Conservation (phyloP, 768 basidiomycete species). For the Tulasnella calospora region DNA sequence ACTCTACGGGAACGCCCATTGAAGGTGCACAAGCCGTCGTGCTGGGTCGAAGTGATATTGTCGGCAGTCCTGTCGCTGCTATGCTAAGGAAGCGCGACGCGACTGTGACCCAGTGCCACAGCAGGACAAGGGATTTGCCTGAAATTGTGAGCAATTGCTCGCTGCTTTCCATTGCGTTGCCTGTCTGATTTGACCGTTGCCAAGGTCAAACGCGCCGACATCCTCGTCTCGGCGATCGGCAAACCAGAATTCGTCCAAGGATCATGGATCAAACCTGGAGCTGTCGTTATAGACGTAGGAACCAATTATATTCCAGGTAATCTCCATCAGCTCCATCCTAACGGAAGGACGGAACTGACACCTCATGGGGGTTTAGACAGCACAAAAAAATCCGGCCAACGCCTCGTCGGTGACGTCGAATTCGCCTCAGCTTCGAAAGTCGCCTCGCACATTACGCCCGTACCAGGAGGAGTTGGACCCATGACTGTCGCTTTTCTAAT, state of each 20-base stretch:
- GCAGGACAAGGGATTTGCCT: slow-evolving; percentile 75
- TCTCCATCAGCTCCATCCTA: neutral
- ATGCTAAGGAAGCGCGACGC: slow-evolving; percentile 87
- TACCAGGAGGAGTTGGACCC: slow-evolving; percentile 98
- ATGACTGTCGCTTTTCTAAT: slow-evolving; percentile 99
- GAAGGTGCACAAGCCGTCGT: slow-evolving; percentile 82
- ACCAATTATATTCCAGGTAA: slow-evolving; percentile 91
- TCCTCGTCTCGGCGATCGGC: slow-evolving; percentile 95
- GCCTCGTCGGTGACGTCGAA: slow-evolving; percentile 94
- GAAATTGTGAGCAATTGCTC: slow-evolving; percentile 53
- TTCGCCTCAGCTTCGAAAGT: slow-evolving; percentile 67
- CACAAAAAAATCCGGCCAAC: slow-evolving; percentile 90
- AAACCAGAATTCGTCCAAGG: slow-evolving; percentile 86
- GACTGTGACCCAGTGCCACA: slow-evolving; percentile 97
- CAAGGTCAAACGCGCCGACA: slow-evolving; percentile 81
- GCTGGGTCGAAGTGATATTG: slow-evolving; percentile 95
- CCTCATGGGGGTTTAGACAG: slow-evolving; percentile 48
- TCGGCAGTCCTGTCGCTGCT: slow-evolving; percentile 89
- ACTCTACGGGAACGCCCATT: slow-evolving; percentile 74
- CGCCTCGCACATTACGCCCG: slow-evolving; percentile 91
- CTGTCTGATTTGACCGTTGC: neutral
- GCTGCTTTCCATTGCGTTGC: slow-evolving; percentile 9
- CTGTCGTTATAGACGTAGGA: slow-evolving; percentile 94
- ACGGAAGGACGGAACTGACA: neutral
- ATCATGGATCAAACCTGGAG: slow-evolving; percentile 91